These are phyloP conservation scores for Kluyveromyces sp. DNA, from an alignment of 1,139 yeast genomes.

Conservation along the genomic window DNA sequence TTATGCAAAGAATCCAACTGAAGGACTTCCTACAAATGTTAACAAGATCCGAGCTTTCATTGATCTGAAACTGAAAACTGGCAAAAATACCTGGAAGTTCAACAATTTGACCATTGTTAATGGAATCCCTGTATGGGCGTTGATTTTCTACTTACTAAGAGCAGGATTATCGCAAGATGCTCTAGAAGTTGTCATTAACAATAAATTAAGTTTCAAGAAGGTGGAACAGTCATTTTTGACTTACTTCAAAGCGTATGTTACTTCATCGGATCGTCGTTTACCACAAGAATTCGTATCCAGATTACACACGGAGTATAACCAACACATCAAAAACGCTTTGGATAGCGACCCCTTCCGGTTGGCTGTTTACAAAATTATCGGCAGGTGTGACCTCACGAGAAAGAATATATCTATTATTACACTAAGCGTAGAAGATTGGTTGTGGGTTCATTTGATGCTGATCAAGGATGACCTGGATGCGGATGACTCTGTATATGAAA, in stretches of 20 bases:
- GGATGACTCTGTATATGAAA: constrained; percentile 55
- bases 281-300: constrained; percentile 65
- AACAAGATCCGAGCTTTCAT: constrained; percentile 68
- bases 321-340: constrained; percentile 66
- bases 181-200: constrained; percentile 46
- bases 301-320: constrained; percentile 74
- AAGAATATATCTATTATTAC: constrained; percentile 75
- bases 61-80: constrained; percentile 41
- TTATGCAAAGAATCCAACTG: constrained; percentile 55
- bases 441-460: constrained; percentile 84
- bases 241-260: constrained; percentile 67
- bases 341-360: constrained; percentile 84
- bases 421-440: constrained; percentile 88
- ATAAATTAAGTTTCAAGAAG: constrained; percentile 60
- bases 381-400: constrained; percentile 69
- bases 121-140: constrained; percentile 88
- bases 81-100: constrained; percentile 43
- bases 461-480: constrained; percentile 48
- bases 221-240: constrained; percentile 80
- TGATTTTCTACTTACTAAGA: constrained; percentile 74
- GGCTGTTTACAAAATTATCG: constrained; percentile 84
- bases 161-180: constrained; percentile 81
- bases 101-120: constrained; percentile 57
- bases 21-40: constrained; percentile 62
- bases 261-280: constrained; percentile 46